A percentile compares a stretch with the other conserved stretches of the same genome.
These are phyloP conservation scores for slime mould (Dictyostelium discoideum) DNA, from an alignment of 78 protist genomes.

Conservation along the genomic window DNA sequence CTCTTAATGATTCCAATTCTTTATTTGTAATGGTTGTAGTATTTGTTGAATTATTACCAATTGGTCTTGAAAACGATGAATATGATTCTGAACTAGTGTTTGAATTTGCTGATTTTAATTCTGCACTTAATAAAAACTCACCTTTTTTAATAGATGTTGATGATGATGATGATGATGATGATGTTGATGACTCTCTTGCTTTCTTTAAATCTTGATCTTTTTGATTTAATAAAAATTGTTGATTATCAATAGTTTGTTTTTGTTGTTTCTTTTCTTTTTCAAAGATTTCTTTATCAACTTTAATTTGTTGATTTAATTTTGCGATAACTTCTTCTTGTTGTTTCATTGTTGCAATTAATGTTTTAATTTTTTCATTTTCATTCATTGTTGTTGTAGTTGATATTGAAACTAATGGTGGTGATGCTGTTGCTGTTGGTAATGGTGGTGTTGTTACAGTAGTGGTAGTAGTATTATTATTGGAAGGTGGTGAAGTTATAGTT, in stretches of 20 bases:
- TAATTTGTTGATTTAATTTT: constrained; percentile 4
- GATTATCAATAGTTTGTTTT: constrained; percentile 18
- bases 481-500: not conserved
- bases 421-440: not conserved
- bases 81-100: not conserved
- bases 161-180: constrained; percentile 8
- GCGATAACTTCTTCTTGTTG: constrained; percentile 50
- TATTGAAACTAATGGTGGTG: not conserved
- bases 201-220: constrained; percentile 42
- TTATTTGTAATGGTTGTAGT: not conserved
- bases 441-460: not conserved
- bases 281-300: not conserved
- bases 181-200: not conserved
- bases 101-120: not conserved
- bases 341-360: constrained; percentile 7
- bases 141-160: not conserved
- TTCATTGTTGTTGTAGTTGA: not conserved
- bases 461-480: too few relatives aligned
- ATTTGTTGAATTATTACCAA: not conserved
- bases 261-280: constrained; percentile 34
- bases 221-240: not conserved
- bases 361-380: constrained; percentile 24
- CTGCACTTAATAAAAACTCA: not conserved
- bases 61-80: constrained; percentile 15
- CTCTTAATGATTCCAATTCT: not conserved